These are phyloP conservation scores for Crithidia thermophila DNA, from an alignment of 208 protist genomes.

Conservation along the genomic window DNA sequence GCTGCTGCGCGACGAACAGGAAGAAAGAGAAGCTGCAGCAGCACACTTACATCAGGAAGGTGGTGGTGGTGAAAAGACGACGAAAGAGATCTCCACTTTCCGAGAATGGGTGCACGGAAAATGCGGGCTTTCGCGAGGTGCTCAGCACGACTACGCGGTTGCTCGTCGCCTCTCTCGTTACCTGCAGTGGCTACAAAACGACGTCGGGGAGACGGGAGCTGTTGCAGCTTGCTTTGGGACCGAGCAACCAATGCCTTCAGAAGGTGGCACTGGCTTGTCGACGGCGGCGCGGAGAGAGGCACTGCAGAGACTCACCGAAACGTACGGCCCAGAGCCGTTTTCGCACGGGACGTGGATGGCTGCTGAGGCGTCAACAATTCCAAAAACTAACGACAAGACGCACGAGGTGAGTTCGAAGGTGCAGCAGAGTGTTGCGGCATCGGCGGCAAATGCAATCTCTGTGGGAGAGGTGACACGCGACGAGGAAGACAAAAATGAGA, in stretches of 20 bases:
- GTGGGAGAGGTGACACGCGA: neutral
- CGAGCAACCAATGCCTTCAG: too few species aligned
- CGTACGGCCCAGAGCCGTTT: conserved; percentile 5
- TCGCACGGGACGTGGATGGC: too few species aligned
- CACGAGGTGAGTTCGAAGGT: too few species aligned
- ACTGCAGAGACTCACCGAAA: neutral
- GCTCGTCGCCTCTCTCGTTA: conserved; percentile 6
- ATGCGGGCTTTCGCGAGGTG: neutral
- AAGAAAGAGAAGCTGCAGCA: neutral
- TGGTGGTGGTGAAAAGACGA: too few species aligned
- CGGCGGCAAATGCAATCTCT: neutral
- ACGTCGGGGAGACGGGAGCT: too few species aligned
- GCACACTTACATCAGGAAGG: neutral
- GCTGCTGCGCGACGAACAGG: neutral
- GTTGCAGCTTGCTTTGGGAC: too few species aligned
- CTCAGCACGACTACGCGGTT: conserved; percentile 5
- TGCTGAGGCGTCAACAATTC: too few species aligned
- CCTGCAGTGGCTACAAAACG: conserved; percentile 5
- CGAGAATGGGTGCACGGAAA: neutral
- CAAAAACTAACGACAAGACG: too few species aligned
- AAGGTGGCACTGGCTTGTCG: neutral
- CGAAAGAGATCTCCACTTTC: neutral
- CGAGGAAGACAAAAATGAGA: neutral
- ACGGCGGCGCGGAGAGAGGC: neutral
- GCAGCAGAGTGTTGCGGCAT: neutral